phyloP scores from a whole-genome alignment of 208 protist genomes.

The Crithidia bombi region DNA sequence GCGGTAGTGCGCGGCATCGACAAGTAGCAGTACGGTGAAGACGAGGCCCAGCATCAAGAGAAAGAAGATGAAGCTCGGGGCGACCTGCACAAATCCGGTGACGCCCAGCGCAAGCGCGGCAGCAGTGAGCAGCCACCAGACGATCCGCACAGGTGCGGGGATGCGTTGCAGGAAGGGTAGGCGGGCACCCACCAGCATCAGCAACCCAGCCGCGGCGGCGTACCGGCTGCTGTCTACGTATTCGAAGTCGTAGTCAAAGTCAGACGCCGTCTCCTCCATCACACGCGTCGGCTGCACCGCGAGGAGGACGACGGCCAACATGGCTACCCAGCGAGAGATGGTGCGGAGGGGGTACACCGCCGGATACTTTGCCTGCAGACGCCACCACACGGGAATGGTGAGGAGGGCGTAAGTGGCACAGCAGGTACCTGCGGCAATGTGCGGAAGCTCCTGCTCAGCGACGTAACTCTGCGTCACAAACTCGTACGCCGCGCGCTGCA shows the following conservation, averaged over 20 bases:
- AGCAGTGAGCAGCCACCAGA: slow-evolving; percentile 59
- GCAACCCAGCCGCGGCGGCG: slow-evolving; percentile 40
- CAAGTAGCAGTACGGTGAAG: slow-evolving; percentile 49
- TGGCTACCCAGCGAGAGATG: slow-evolving; percentile 27
- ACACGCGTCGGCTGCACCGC: slow-evolving; percentile 51
- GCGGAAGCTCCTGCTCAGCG: slow-evolving; percentile 46
- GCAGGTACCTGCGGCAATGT: slow-evolving; percentile 63
- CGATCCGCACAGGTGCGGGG: slow-evolving; percentile 37
- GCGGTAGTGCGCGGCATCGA: slow-evolving; percentile 77
- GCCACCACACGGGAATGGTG: slow-evolving; percentile 60
- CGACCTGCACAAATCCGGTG: slow-evolving; percentile 53
- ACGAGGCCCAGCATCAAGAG: slow-evolving; percentile 51
- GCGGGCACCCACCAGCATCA: slow-evolving; percentile 47
- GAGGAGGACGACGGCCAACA: slow-evolving; percentile 55
- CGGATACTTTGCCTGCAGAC: slow-evolving; percentile 45
- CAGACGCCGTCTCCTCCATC: slow-evolving; percentile 26
- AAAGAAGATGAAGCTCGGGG: slow-evolving; percentile 52
- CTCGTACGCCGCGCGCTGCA: slow-evolving; percentile 84
- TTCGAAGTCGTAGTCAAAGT: slow-evolving; percentile 51
- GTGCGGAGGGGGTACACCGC: slow-evolving; percentile 21
- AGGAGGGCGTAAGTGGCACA: slow-evolving; percentile 60
- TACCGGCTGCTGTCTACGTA: slow-evolving; percentile 39
- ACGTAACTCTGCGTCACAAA: slow-evolving; percentile 82
- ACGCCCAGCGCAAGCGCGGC: slow-evolving; percentile 55
- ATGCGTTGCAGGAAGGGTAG: slow-evolving; percentile 39